Evolutionary conservation across 306 rosid species (phyloP), one percentile per base, ranked within the genome.

Genomic region (Vachellia collinsii): DNA sequence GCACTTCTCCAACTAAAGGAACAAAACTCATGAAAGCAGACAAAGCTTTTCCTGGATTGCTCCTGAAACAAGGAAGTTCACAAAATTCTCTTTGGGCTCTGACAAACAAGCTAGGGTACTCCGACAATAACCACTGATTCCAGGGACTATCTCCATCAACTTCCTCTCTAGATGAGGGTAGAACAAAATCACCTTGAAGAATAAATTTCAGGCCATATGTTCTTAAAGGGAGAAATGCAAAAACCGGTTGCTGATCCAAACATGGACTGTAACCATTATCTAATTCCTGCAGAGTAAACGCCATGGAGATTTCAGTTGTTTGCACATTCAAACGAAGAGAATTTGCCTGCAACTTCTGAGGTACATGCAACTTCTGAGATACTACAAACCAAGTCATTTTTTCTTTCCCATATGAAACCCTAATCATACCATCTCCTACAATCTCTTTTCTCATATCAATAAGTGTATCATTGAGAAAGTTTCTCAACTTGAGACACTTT

Each of bases 91-190:
- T 91, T 83, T 71, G 90, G 17, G 95, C 97, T 81, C 85, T 74
- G 82, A 93, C 91, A 88, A 94, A 93, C 87, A 94, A 91, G 83
- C 80, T 84, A 22, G 99, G 99, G 86, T 91, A 93, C 87, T 94
- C 93, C 13, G 95, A 90, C 85, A 94, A 83, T 68, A 94, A 82
- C 97, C 97, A 94, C 81, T 94, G 99, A 78, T 94, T 94, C 99
- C 99, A 93, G 58, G 95, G 91, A 84, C 97, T 94, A 81, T 91
- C 91, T 38, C 97, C 99, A 70, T 94, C 99, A 82, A 94, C 99
- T 83, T 94, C 99, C 89, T 94, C 99, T 85, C 99, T 88, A 63
- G 99, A 94, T 47, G 99, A 94, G n/a, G 99, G 97, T 83, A 94
- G 92, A 83, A 90, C 94, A 88, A 94, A 94, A 89, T 94, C 94